Evolutionary conservation across 176 grass and related monocot species (phyloP).

Genomic region (Oryza officinalis): DNA sequence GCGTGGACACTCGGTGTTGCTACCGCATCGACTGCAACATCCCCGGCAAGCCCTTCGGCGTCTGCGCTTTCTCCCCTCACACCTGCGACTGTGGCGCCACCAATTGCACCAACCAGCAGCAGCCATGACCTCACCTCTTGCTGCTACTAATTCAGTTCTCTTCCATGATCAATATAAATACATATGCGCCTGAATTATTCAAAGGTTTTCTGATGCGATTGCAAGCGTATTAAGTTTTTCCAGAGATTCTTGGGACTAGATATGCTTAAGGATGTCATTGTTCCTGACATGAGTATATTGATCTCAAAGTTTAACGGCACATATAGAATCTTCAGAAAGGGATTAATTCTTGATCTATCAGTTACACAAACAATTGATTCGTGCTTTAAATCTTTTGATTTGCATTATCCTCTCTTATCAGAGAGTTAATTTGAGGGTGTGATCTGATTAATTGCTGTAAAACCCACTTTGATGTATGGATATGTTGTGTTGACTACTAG

Average conservation of each 20-base stretch:
- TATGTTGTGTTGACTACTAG: neutral
- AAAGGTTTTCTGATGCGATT: neutral
- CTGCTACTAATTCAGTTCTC: neutral
- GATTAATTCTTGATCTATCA: neutral
- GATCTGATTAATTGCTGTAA: neutral
- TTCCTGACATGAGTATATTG: neutral
- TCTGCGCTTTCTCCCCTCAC: slow-evolving; percentile 64
- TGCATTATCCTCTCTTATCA: neutral
- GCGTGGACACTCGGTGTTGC: slow-evolving; percentile 65
- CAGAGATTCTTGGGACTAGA: neutral
- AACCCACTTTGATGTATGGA: neutral
- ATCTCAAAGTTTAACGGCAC: neutral
- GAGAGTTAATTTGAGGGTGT: neutral
- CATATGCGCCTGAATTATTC: neutral
- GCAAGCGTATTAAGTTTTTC: neutral
- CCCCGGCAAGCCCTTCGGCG: slow-evolving; percentile 79
- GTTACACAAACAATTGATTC: neutral
- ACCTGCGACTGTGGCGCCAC: slow-evolving; percentile 57
- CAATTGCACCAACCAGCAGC: slow-evolving; percentile 42
- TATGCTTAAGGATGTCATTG: neutral
- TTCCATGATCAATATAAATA: neutral
- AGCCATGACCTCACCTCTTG: neutral
- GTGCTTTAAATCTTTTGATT: neutral
- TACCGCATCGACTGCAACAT: slow-evolving; percentile 79
- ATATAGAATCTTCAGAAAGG: neutral